A percentile compares a stretch with the other conserved stretches of the same genome.
Conservation (phyloP, 2,329 filamentous ascomycete species). For the Pyricularia pennisetigena region DNA sequence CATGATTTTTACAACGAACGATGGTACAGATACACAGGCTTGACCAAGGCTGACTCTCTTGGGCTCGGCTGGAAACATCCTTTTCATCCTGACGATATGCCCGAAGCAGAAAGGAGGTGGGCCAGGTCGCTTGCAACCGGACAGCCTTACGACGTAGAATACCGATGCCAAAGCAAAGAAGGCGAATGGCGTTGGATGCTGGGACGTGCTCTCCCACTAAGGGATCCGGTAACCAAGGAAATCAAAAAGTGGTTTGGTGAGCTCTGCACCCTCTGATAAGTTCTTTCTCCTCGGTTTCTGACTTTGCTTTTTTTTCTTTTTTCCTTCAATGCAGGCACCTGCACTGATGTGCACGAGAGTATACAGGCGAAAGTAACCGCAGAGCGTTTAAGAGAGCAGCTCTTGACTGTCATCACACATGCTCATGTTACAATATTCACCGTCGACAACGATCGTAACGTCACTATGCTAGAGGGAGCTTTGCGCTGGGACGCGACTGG, state of each 20-base stretch:
- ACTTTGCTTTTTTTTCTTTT: background rate
- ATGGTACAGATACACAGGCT: slow-evolving; percentile 74
- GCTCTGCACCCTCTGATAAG: slow-evolving; percentile 9
- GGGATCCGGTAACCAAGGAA: slow-evolving; percentile 51
- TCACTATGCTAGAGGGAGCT: slow-evolving; percentile 63
- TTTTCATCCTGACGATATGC: slow-evolving; percentile 63
- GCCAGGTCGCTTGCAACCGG: slow-evolving; percentile 54
- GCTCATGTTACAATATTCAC: slow-evolving; percentile 69
- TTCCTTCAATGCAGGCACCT: slow-evolving; percentile 39
- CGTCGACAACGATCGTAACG: slow-evolving; percentile 48
- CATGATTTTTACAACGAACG: slow-evolving; percentile 66
- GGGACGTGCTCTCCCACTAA: slow-evolving; percentile 59
- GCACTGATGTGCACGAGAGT: slow-evolving; percentile 68
- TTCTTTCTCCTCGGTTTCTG: background rate
- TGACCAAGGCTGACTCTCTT: slow-evolving; percentile 50
- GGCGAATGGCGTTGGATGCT: slow-evolving; percentile 75
- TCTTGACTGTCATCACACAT: slow-evolving; percentile 64
- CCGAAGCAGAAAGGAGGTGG: slow-evolving; percentile 47
- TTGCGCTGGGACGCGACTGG: slow-evolving; percentile 38
- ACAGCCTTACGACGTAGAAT: slow-evolving; percentile 59
- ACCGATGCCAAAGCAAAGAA: slow-evolving; percentile 54
- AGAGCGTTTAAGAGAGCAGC: slow-evolving; percentile 57
- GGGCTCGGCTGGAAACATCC: slow-evolving; percentile 52
- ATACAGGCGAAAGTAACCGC: slow-evolving; percentile 59
- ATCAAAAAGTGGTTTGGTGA: slow-evolving; percentile 71